Conservation (phyloP, 2,329 filamentous ascomycete species). For the Cladosporium cucumerinum region DNA sequence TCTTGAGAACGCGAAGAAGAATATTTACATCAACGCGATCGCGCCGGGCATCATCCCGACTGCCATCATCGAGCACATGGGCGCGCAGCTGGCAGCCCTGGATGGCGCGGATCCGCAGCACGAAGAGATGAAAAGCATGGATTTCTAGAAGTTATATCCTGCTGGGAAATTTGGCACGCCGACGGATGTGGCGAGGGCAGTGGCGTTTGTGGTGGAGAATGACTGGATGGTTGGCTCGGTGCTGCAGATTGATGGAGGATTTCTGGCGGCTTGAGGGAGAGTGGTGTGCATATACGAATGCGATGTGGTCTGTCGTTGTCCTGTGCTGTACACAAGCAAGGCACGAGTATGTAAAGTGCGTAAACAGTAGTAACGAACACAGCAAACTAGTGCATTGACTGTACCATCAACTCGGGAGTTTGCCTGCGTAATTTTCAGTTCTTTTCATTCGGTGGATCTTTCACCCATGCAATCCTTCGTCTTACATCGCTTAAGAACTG, state of each 20-base stretch:
- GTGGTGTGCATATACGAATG: background rate
- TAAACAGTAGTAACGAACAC: background rate
- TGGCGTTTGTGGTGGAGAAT: conserved; percentile 8
- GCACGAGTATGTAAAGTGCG: background rate
- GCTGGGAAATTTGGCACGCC: conserved; percentile 6
- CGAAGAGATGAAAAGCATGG: background rate
- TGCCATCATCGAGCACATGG: background rate
- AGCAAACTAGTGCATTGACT: too few relatives aligned
- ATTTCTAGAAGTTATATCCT: conserved; percentile 3
- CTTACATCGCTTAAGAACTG: background rate
- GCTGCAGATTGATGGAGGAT: conserved; percentile 6
- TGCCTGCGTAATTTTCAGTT: background rate
- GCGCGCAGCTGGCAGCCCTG: background rate
- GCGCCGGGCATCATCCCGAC: conserved; percentile 24
- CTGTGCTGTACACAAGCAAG: background rate
- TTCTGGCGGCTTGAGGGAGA: background rate
- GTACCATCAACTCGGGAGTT: background rate
- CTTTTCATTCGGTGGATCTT: background rate
- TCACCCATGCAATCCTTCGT: background rate
- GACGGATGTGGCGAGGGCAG: conserved; percentile 8
- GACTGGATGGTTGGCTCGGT: conserved; percentile 14
- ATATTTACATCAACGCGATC: conserved; percentile 27
- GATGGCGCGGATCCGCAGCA: conserved; percentile 3
- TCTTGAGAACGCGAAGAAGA: conserved; percentile 17
- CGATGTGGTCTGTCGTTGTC: background rate